Conservation (phyloP, 2,329 filamentous ascomycete species). For the Ophiostoma tasmaniense region DNA sequence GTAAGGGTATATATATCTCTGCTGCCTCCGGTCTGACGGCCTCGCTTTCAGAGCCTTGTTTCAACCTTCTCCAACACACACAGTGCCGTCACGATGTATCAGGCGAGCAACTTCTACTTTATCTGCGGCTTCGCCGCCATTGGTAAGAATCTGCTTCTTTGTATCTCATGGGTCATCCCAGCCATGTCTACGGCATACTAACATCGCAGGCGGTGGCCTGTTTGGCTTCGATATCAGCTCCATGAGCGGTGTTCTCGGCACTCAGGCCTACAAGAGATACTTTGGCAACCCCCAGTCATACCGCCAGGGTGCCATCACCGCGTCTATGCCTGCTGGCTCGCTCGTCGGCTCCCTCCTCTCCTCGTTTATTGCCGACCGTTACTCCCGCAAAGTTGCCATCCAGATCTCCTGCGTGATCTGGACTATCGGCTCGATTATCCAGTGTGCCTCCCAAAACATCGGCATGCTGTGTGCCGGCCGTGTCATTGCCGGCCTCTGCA, state of each 20-base stretch:
- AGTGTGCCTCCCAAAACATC: slow-evolving; percentile 56
- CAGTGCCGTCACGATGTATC: slow-evolving; percentile 30
- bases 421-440: slow-evolving; percentile 45
- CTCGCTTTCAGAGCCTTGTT: background rate
- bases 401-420: slow-evolving; percentile 44
- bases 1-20: background rate
- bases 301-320: slow-evolving; percentile 62
- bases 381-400: slow-evolving; percentile 41
- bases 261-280: slow-evolving; percentile 61
- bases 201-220: slow-evolving; percentile 50
- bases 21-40: background rate
- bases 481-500: slow-evolving; percentile 61
- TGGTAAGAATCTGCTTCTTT: slow-evolving; percentile 33
- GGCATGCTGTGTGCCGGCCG: slow-evolving; percentile 64
- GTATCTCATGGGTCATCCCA: too few relatives aligned
- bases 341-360: slow-evolving; percentile 49
- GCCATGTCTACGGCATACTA: background rate
- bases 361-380: slow-evolving; percentile 42
- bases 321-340: slow-evolving; percentile 65
- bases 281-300: slow-evolving; percentile 54
- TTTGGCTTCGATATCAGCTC: slow-evolving; percentile 75
- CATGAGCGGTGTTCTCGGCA: slow-evolving; percentile 62
- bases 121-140: slow-evolving; percentile 56
- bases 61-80: background rate
- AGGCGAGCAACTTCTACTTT: slow-evolving; percentile 45